Percentiles rank a stretch among this genome's conserved stretches.
phyloP scores from a whole-genome alignment of 2,329 filamentous ascomycete species.

The Hymenoscyphus fraxineus region DNA sequence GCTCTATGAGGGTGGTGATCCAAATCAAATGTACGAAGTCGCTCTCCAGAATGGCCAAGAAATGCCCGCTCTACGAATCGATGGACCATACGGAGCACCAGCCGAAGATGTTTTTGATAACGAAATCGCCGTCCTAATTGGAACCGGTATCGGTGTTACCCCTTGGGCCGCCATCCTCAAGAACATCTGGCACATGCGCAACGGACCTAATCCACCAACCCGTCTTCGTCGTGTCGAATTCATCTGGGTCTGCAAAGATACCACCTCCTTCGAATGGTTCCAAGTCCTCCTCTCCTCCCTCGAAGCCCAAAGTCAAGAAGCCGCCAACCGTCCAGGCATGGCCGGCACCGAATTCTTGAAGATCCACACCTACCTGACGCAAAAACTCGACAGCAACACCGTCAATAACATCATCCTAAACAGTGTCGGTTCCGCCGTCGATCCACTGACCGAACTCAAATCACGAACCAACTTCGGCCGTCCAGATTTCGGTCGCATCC shows the following conservation, averaged over 20 bases:
- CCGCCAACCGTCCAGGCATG: constrained; percentile 62
- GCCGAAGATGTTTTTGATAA: constrained; percentile 97
- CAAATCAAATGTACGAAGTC: constrained; percentile 96
- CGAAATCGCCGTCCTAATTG: constrained; percentile 81
- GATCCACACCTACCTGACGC: constrained; percentile 97
- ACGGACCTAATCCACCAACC: constrained; percentile 81
- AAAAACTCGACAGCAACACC: constrained; percentile 86
- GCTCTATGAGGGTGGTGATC: constrained; percentile 90
- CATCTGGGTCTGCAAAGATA: constrained; percentile 98
- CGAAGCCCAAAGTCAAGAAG: constrained; percentile 75
- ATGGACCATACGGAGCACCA: constrained; percentile 93
- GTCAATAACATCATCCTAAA: constrained; percentile 97
- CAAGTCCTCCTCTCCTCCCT: constrained; percentile 88
- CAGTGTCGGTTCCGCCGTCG: constrained; percentile 79
- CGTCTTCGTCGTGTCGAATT: constrained; percentile 94
- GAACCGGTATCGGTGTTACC: constrained; percentile 82
- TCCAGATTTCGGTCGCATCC: constrained; percentile 79
- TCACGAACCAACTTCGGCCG: constrained; percentile 91
- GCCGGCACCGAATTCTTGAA: constrained; percentile 81
- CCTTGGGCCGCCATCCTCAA: constrained; percentile 87
- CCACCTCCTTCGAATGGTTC: constrained; percentile 97
- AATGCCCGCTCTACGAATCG: constrained; percentile 86
- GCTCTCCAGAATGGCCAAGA: constrained; percentile 87
- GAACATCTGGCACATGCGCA: constrained; percentile 96
- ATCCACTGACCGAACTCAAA: constrained; percentile 89